Evolutionary conservation across 2,329 filamentous ascomycete genomes (phyloP).

Genomic region (Setomelanomma holmii): DNA sequence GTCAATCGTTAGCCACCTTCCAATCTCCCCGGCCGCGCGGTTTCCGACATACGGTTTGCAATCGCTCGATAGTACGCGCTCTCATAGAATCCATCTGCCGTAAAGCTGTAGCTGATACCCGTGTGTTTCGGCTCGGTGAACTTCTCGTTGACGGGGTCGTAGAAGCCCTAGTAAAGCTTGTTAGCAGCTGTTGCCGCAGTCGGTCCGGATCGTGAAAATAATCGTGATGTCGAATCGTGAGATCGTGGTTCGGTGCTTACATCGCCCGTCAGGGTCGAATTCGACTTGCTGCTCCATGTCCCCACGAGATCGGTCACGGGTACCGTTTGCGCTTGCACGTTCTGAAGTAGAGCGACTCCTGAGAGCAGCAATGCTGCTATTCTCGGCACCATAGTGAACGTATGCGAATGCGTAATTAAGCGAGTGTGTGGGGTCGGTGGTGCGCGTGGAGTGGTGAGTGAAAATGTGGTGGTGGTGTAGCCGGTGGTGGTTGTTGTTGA

Average conservation of each 20-base stretch:
- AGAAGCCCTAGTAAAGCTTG: constrained; percentile 64
- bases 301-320: constrained; percentile 61
- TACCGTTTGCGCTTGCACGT: constrained; percentile 41
- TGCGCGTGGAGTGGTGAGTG: constrained; percentile 19
- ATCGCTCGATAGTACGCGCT: constrained; percentile 73
- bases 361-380: constrained; percentile 41
- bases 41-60: constrained; percentile 66
- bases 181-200: constrained; percentile 18
- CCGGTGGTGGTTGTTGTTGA: constrained; percentile 5
- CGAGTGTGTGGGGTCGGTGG: constrained; percentile 14
- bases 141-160: constrained; percentile 69
- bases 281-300: constrained; percentile 76
- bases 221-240: background rate
- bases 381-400: constrained; percentile 29
- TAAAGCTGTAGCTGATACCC: constrained; percentile 78
- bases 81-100: constrained; percentile 71
- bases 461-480: constrained; percentile 6
- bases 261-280: constrained; percentile 71
- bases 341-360: constrained; percentile 47
- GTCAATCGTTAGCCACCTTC: constrained; percentile 28
- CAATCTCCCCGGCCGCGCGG: background rate
- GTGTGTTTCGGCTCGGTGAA: constrained; percentile 70
- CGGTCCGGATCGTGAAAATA: background rate
- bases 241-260: constrained; percentile 51
- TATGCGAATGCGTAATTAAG: constrained; percentile 5